Evolutionary conservation across 208 protist genomes (phyloP), one percentile per base, ranked within the genome.

Genomic region (Trypanosoma boissoni): DNA sequence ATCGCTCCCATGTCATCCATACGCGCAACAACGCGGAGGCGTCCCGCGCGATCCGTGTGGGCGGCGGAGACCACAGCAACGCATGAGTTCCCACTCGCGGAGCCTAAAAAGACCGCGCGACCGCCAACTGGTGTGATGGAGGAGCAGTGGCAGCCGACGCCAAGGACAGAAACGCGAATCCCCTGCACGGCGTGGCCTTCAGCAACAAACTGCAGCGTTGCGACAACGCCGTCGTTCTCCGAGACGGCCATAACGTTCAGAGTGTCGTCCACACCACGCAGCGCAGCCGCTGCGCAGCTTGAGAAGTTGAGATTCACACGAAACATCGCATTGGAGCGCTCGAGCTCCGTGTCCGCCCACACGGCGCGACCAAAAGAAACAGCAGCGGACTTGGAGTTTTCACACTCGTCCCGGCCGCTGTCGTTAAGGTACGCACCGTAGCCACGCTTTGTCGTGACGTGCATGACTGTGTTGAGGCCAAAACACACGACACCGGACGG

Each of bases 351-450:
- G 49, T 80, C 74, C 39, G 58, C 46, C 86, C 88, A 95, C 8
- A 75, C 44, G 7, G 68, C 45, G 26, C 74, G 71, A 10, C 72
- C 63, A 64, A 68, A 88, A 1, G 61, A 68, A 7, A 85, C 52
- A 8, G 85, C 70, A 0, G 70, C 64, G 0, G 78, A 80, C 34
- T 80, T 76, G 10, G 65, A 29, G 36, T 68, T 76, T 43, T 71
- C 66, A 52, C 67, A 73, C 70, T 93, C 83, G 32, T 96, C 89
- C 48, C 76, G 67, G 2, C 86, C 89, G 42, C 62, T 72, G 4
- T 69, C 54, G 60, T 96, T 96, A 45, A 91, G 54, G 60, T 82
- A 88, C 16, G 67, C 78, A n/a, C 83, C 84, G 53, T 76, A 93
- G 56, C 77, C 82, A 43, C 78, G 73, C 52, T 86, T 91, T 27